Evolutionary conservation across 2,329 filamentous ascomycete species (phyloP).

Genomic region (Fusarium chlamydosporum): DNA sequence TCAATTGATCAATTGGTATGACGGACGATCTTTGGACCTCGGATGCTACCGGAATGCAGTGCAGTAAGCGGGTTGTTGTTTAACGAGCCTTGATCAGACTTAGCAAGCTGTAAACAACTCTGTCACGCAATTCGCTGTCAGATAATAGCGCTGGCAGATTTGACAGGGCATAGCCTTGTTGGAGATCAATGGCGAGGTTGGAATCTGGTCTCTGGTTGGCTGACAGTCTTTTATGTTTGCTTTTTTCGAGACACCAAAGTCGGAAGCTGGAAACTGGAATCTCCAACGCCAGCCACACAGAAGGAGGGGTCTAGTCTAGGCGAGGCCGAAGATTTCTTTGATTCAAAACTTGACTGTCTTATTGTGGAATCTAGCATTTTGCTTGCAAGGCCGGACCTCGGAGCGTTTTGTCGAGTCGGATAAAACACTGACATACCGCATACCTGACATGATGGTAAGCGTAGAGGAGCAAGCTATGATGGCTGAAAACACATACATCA

Average conservation of each 20-base stretch:
- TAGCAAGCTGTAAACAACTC: constrained; percentile 20
- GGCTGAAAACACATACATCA: constrained; percentile 5
- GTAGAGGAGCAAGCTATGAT: constrained; percentile 24
- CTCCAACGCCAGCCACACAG: constrained; percentile 37
- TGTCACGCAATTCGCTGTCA: constrained; percentile 30
- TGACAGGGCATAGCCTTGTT: constrained; percentile 46
- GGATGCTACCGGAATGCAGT: constrained; percentile 35
- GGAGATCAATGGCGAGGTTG: constrained; percentile 29
- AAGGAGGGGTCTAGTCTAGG: constrained; percentile 21
- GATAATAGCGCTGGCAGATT: constrained; percentile 32
- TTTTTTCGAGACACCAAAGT: constrained; percentile 45
- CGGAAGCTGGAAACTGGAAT: constrained; percentile 42
- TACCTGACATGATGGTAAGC: constrained; percentile 25
- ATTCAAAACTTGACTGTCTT: constrained; percentile 15
- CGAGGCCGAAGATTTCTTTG: constrained; percentile 29
- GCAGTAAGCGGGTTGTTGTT: constrained; percentile 21
- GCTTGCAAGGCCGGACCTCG: constrained; percentile 3
- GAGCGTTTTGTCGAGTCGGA: constrained; percentile 6
- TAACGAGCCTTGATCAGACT: constrained; percentile 12
- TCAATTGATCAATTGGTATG: constrained; percentile 4
- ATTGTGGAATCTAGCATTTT: constrained; percentile 3
- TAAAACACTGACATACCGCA: constrained; percentile 6
- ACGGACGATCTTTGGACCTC: constrained; percentile 10
- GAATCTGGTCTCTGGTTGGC: constrained; percentile 39
- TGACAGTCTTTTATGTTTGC: constrained; percentile 42